phyloP scores from a whole-genome alignment of 139 green algal species.

The Ettlia oleoabundans region DNA sequence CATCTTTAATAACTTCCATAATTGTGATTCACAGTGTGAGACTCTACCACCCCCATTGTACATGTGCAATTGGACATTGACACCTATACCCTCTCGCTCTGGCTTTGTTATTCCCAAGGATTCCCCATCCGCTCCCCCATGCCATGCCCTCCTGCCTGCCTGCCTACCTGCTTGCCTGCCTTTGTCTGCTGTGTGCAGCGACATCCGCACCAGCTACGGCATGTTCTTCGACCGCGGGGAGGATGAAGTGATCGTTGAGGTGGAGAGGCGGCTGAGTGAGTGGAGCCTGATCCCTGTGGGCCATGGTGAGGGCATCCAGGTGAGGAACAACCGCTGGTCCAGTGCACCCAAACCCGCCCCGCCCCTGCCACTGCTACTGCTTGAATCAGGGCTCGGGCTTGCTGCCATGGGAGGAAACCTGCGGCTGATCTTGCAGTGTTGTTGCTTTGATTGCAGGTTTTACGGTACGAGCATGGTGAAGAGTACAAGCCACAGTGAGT shows the following conservation, averaged over 20 bases:
- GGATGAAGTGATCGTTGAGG: conserved; percentile 54
- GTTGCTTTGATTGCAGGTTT: conserved; percentile 61
- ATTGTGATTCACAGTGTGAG: too few species aligned
- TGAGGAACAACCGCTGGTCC: conserved; percentile 2
- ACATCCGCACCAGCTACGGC: conserved; percentile 51
- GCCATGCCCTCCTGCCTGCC: background rate
- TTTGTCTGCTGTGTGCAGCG: conserved; percentile 6
- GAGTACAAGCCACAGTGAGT: conserved; percentile 72
- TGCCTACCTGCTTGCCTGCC: conserved; percentile 37
- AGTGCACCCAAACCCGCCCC: too few species aligned
- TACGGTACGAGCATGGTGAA: conserved; percentile 77
- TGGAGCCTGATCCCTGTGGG: conserved; percentile 51
- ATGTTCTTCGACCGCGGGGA: conserved; percentile 58
- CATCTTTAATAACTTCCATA: too few species aligned
- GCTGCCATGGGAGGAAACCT: too few species aligned
- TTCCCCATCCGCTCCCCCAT: conserved; percentile 28
- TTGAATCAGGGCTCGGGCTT: too few species aligned
- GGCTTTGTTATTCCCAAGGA: background rate
- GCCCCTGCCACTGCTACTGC: too few species aligned
- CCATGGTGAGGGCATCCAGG: conserved; percentile 60
- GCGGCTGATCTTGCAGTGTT: too few species aligned
- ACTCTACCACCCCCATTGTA: too few species aligned
- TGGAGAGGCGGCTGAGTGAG: conserved; percentile 52
- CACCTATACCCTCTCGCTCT: too few species aligned
- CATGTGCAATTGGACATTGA: too few species aligned